A percentile compares a stretch with the other conserved stretches of the same genome.
These are phyloP conservation scores for Dalbergia oliveri DNA, from an alignment of 306 rosid species.

Conservation along the genomic window DNA sequence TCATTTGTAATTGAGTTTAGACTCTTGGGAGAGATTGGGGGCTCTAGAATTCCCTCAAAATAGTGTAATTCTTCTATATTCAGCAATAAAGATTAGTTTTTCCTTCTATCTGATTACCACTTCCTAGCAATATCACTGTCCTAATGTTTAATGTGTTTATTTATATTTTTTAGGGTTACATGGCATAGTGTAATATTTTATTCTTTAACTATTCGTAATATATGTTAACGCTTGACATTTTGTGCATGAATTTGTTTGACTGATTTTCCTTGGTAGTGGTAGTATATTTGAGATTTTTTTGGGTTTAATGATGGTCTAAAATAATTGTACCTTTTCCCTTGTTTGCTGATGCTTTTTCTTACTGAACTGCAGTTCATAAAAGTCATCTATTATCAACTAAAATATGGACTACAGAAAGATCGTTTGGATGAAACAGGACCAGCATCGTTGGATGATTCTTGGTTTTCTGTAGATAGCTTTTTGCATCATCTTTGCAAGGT, in stretches of 20 bases:
- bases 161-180: neutral
- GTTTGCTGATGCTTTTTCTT: slow-evolving; percentile 16
- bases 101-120: too few relatives aligned
- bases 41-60: too few relatives aligned
- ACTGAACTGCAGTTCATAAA: slow-evolving; percentile 65
- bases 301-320: slow-evolving; percentile 7
- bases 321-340: neutral
- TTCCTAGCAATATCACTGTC: neutral
- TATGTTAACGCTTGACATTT: neutral
- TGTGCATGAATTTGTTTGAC: slow-evolving; percentile 1
- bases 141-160: slow-evolving; percentile 1
- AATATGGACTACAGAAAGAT: slow-evolving; percentile 74
- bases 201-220: slow-evolving; percentile 3
- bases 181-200: slow-evolving; percentile 27
- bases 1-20: too few relatives aligned
- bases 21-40: too few relatives aligned
- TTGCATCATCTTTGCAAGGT: slow-evolving; percentile 83
- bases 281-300: slow-evolving; percentile 6
- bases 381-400: slow-evolving; percentile 84
- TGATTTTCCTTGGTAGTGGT: neutral
- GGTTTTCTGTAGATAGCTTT: slow-evolving; percentile 77
- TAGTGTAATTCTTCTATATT: too few relatives aligned
- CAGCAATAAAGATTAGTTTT: too few relatives aligned
- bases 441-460: slow-evolving; percentile 74
- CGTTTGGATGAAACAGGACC: slow-evolving; percentile 48